A percentile compares a stretch with the other conserved stretches of the same genome.
Evolutionary conservation across 495 filamentous ascomycete genomes (phyloP).

Genomic region (Hypoxylon crocopeplum): DNA sequence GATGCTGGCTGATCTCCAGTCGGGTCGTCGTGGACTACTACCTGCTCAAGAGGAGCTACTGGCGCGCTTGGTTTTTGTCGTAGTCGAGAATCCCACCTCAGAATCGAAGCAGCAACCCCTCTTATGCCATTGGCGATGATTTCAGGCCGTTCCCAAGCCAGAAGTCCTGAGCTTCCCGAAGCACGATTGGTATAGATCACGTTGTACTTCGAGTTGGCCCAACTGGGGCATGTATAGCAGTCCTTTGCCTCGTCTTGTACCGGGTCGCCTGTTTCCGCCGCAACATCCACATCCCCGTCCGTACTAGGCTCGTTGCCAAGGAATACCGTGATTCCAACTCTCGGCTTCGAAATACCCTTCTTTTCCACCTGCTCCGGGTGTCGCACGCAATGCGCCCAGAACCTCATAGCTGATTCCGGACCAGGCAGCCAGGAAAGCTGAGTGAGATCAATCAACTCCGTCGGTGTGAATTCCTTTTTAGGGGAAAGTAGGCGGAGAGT

Average conservation of each 20-base stretch:
- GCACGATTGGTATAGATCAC: conserved; percentile 47
- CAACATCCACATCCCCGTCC: neutral
- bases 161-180: conserved; percentile 40
- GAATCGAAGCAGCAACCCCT: conserved; percentile 45
- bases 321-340: conserved; percentile 55
- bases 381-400: conserved; percentile 49
- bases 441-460: conserved; percentile 54
- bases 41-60: conserved; percentile 39
- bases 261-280: conserved; percentile 1
- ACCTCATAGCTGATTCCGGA: conserved; percentile 54
- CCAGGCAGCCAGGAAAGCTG: conserved; percentile 58
- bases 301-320: conserved; percentile 33
- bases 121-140: conserved; percentile 48
- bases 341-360: conserved; percentile 30
- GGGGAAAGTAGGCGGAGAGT: conserved; percentile 44
- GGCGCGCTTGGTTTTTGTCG: conserved; percentile 8
- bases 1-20: conserved; percentile 35
- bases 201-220: conserved; percentile 50
- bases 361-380: conserved; percentile 39
- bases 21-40: conserved; percentile 35
- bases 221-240: conserved; percentile 52
- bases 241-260: conserved; percentile 21
- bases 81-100: conserved; percentile 42
- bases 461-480: conserved; percentile 43
- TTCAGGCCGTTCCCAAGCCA: conserved; percentile 53